A percentile compares a stretch with the other conserved stretches of the same genome.
Evolutionary conservation across 345 rosid species (phyloP).

Genomic region (Syzygium grande): DNA sequence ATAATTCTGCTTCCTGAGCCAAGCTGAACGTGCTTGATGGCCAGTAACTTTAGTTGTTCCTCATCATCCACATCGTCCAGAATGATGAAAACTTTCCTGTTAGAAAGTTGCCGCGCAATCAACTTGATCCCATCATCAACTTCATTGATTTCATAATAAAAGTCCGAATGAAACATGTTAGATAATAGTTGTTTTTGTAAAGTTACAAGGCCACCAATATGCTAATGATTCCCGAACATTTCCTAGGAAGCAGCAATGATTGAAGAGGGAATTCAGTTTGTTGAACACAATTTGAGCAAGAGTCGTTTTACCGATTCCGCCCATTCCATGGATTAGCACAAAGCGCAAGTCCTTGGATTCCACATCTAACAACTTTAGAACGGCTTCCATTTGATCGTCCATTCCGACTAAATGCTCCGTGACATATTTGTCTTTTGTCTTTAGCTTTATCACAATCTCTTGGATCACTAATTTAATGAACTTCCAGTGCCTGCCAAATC

Average conservation of each 20-base stretch:
- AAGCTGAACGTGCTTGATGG: neutral
- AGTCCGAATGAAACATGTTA: neutral
- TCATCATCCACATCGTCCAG: neutral
- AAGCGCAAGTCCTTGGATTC: neutral
- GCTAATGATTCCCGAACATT: neutral
- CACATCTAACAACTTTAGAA: neutral
- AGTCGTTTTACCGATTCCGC: neutral
- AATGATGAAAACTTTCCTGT: neutral
- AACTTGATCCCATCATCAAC: neutral
- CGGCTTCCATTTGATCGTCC: neutral
- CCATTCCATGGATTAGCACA: neutral
- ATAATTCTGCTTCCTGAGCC: neutral
- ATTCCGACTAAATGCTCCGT: neutral
- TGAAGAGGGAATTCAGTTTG: neutral
- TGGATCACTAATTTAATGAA: neutral
- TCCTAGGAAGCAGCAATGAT: neutral
- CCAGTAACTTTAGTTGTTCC: neutral
- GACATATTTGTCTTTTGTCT: neutral
- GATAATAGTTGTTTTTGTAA: neutral
- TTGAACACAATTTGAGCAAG: neutral
- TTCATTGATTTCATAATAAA: rapidly evolving
- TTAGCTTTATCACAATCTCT: neutral
- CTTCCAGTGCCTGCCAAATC: neutral
- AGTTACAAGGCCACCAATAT: neutral
- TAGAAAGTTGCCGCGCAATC: rapidly evolving